Conservation (phyloP, 768 basidiomycete genomes). For the Vararia minispora region DNA sequence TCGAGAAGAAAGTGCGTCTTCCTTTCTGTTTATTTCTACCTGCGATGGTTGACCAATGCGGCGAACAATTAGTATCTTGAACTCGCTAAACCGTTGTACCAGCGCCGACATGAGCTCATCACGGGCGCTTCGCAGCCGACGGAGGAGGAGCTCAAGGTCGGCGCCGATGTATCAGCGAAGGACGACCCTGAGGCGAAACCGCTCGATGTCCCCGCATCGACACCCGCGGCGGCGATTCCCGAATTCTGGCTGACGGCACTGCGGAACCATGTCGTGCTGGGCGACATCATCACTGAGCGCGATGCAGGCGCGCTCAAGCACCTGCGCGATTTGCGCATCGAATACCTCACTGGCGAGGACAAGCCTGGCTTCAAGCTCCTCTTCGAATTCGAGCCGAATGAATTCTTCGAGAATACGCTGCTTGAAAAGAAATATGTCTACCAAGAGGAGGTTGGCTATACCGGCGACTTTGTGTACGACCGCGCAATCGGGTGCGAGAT, state of each 20-base stretch:
- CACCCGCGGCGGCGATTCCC: constrained; percentile 49
- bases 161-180: constrained; percentile 60
- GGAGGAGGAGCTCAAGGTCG: constrained; percentile 71
- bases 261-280: constrained; percentile 79
- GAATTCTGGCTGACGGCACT: constrained; percentile 98
- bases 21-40: neutral
- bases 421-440: constrained; percentile 94
- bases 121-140: constrained; percentile 65
- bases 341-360: constrained; percentile 57
- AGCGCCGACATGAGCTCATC: constrained; percentile 78
- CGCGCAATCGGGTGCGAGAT: constrained; percentile 85
- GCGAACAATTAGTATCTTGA: constrained; percentile 46
- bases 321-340: constrained; percentile 70
- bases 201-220: constrained; percentile 24
- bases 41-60: neutral
- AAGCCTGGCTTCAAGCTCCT: constrained; percentile 88
- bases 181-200: constrained; percentile 63
- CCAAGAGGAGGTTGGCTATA: constrained; percentile 85
- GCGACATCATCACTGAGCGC: constrained; percentile 86
- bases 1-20: constrained; percentile 81
- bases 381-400: constrained; percentile 75
- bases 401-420: constrained; percentile 75
- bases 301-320: constrained; percentile 80
- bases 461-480: constrained; percentile 95
- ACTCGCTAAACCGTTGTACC: constrained; percentile 75